Evolutionary conservation across 1,284 basidiomycete genomes (phyloP), one percentile per base, ranked within the genome.

Genomic region (Rhodotorula sp.): DNA sequence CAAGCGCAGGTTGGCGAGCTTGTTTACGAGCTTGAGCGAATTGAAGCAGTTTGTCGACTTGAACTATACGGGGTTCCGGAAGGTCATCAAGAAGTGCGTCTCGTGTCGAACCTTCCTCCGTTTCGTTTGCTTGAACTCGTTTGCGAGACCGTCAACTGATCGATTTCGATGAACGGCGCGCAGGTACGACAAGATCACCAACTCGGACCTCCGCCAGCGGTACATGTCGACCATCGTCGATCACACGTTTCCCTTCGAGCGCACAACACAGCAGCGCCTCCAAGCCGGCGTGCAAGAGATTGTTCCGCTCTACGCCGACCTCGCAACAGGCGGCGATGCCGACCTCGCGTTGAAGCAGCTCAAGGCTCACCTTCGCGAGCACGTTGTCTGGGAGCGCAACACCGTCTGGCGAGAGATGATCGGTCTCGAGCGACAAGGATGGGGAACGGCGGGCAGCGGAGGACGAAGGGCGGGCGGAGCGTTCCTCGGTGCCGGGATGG

Each of bases 351-450:
- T 86, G 60, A 87, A 90, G 72, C 92, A 97, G 78, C 86, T 99
- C 60, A 88, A 89, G 74, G 85, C 92, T 31, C 89, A 96, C 79
- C 87, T 97, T 65, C 87, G 94, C 40, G 95, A 99, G 68, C 80
- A 83, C 72, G 89, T 94, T 69, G 93, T 92, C 3, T 94, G 92
- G 91, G 92, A 95, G 78, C 87, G 92, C 56, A 92, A 95, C 77
- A 95, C 92, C 0, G 91, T 99, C 8, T 99, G 95, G 95, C 86
- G 94, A 37, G 91, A 95, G 80, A 98, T 99, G 95, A 94, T 99
- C 75, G 89, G 89, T 20, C 87, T 77, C 18, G 77, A 77, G 61
- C 55, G 77, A 28, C 68, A 74, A 46, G 76, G 77, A 46, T 76
- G 77, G 76, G 51, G 50, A 8, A 31, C 40, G 46, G 56, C 88